Evolutionary conservation across 1,284 basidiomycete genomes (phyloP).

Genomic region (Polyporus tsugae): DNA sequence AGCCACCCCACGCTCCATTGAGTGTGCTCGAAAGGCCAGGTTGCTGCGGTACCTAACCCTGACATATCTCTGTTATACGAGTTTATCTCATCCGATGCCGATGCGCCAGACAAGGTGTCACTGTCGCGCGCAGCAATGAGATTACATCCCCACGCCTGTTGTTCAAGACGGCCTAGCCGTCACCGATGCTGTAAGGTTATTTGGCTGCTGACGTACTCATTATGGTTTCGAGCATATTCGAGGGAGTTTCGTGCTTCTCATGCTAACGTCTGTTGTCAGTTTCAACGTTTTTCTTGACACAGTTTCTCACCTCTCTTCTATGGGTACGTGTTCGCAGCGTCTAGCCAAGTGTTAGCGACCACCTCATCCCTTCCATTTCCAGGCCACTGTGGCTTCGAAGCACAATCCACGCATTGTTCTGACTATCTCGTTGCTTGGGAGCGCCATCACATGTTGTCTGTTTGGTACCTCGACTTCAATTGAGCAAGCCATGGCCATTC

Average conservation of each 20-base stretch:
- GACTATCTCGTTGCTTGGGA: conserved; percentile 86
- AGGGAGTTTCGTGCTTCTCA: background rate
- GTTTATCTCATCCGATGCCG: background rate
- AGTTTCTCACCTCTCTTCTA: conserved; percentile 93
- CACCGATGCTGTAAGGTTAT: background rate
- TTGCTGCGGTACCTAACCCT: background rate
- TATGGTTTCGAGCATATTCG: background rate
- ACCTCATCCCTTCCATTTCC: conserved; percentile 22
- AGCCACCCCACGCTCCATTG: background rate
- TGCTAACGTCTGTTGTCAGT: conserved; percentile 50
- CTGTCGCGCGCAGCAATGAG: background rate
- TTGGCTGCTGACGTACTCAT: background rate
- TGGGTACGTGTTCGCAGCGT: conserved; percentile 57
- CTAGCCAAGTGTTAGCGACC: conserved; percentile 20
- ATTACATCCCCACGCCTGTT: too few relatives aligned
- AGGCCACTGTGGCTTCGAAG: conserved; percentile 94
- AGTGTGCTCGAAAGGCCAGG: background rate
- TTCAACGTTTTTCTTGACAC: conserved; percentile 83
- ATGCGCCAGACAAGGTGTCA: background rate
- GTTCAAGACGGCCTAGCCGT: background rate
- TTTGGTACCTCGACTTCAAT: conserved; percentile 90
- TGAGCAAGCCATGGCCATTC: conserved; percentile 85
- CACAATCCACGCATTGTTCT: conserved; percentile 90
- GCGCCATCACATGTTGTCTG: conserved; percentile 77
- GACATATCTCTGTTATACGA: background rate